These are phyloP conservation scores for Amaranthus hypochondriacus DNA, from an alignment of 148 eudicot genomes.

Conservation along the genomic window DNA sequence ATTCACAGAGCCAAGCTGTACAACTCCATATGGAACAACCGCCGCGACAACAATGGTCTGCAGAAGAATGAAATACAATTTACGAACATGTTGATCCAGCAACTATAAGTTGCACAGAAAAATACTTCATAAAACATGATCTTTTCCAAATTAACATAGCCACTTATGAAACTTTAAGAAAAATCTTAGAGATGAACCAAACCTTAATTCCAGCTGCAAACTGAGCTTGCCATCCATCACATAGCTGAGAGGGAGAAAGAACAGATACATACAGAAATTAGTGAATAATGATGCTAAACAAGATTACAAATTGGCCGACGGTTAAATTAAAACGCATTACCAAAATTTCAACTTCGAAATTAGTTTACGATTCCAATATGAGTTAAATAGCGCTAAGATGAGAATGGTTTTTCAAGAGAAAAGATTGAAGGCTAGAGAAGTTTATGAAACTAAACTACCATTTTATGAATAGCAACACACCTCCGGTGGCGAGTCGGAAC, in stretches of 20 bases:
- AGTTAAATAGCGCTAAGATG: no score
- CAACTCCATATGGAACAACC: constrained; percentile 18
- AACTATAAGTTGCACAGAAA: background rate
- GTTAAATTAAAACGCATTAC: no score
- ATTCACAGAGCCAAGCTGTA: constrained; percentile 5
- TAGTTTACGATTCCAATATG: no score
- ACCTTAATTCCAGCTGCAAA: constrained; percentile 87
- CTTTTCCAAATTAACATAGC: no score
- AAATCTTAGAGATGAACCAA: constrained; percentile 16
- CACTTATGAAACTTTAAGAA: background rate
- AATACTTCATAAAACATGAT: no score
- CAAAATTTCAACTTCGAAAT: no score
- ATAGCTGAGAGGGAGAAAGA: constrained; percentile 44
- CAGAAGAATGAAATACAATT: background rate
- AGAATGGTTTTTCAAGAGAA: no score
- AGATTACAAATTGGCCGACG: no score
- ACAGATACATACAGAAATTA: constrained; percentile 3
- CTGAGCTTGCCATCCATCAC: constrained; percentile 70
- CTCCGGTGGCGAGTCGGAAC: constrained; percentile 48
- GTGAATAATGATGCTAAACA: background rate
- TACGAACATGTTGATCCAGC: background rate
- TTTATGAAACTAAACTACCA: background rate
- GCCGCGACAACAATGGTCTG: constrained; percentile 20
- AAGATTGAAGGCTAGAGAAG: no score
- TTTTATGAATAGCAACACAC: constrained; percentile 28